These are phyloP conservation scores for Tricholoma hemisulphureum DNA, from an alignment of 768 basidiomycete species.

Conservation along the genomic window DNA sequence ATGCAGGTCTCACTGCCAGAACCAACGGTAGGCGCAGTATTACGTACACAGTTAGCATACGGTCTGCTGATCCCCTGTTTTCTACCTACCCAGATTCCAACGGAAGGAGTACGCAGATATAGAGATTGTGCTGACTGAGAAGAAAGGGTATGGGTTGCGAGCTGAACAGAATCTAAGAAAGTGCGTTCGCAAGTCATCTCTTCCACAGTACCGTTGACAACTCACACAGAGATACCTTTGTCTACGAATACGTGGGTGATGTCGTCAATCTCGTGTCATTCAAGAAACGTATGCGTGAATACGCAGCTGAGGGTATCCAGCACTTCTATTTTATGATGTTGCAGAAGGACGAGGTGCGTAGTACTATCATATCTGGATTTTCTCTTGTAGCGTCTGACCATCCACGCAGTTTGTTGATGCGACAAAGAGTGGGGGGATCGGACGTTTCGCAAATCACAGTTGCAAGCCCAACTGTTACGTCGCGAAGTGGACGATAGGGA, in stretches of 20 bases:
- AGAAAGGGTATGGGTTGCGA: slow-evolving; percentile 93
- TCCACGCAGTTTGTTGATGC: slow-evolving; percentile 89
- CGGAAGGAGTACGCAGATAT: slow-evolving; percentile 81
- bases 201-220: slow-evolving; percentile 4
- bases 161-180: slow-evolving; percentile 64
- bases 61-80: slow-evolving; percentile 9
- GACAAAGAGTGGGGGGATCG: slow-evolving; percentile 94
- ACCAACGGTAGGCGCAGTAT: slow-evolving; percentile 72
- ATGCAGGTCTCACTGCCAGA: slow-evolving; percentile 78
- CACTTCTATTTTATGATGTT: slow-evolving; percentile 99
- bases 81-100: slow-evolving; percentile 66
- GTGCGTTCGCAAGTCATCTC: slow-evolving; percentile 40
- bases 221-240: slow-evolving; percentile 73
- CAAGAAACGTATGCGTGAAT: slow-evolving; percentile 90
- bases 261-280: slow-evolving; percentile 87
- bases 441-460: slow-evolving; percentile 96
- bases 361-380: not conserved
- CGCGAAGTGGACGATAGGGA: slow-evolving; percentile 94
- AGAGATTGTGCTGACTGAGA: slow-evolving; percentile 89
- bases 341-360: slow-evolving; percentile 89
- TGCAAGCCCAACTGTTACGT: slow-evolving; percentile 98
- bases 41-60: slow-evolving; percentile 9
- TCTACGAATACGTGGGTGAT: slow-evolving; percentile 98
- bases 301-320: slow-evolving; percentile 87
- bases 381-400: not conserved